Base-by-base conservation (phyloP, 2,329 filamentous ascomycete species). In the Mycosphaerella sp. region DNA sequence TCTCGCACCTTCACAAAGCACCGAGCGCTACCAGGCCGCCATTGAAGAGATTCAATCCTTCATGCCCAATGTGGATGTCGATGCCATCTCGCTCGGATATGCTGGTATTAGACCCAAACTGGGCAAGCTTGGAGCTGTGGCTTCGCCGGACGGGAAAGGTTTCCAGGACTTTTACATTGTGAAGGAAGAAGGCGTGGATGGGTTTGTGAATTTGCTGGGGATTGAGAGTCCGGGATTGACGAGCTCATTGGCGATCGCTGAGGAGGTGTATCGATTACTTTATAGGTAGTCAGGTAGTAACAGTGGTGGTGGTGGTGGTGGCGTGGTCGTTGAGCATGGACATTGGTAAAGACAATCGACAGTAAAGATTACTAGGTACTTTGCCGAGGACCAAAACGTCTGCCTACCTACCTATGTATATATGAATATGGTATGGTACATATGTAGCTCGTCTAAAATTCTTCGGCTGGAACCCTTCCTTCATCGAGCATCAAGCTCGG, bases 221-320 rank as follows among this genome's bases (percentile, higher is more conserved):
- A 96, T 96, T 62, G 92, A 97, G 76, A 95, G 89, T 70, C 92
- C 92, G 0, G 92, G 92, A 4, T 73, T 97, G 70, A 97, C 92
- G 45, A 93, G 88, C 69, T 83, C 80, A 63, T 73, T 97, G 73
- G 90, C 90, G 1, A 92, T 96, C 71, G 91, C 79, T 3, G 88
- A 95, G 67, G 80, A 81, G 75, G 90, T 95, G 8, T 73, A 81
- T 61, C 68, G 64, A 1, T 66, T 84, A 48, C 59, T 84, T 62
- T 82, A 83, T 64, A 51, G 62, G 39, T 61, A 29, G 26, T 29
- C 21, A 21, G 21, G 21, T 21, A 21, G 21, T 21, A 21, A 21
- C 0, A 3, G 2, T 2, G 2, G 21, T 21, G 21, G 21, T 21
- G 21, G 21, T 17, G 14, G 14, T 17, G 14, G 14, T 17, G 14